Percentiles rank a stretch among this genome's conserved stretches.
Conservation (phyloP, 495 filamentous ascomycete species). For the Lichenothelia convexa region DNA sequence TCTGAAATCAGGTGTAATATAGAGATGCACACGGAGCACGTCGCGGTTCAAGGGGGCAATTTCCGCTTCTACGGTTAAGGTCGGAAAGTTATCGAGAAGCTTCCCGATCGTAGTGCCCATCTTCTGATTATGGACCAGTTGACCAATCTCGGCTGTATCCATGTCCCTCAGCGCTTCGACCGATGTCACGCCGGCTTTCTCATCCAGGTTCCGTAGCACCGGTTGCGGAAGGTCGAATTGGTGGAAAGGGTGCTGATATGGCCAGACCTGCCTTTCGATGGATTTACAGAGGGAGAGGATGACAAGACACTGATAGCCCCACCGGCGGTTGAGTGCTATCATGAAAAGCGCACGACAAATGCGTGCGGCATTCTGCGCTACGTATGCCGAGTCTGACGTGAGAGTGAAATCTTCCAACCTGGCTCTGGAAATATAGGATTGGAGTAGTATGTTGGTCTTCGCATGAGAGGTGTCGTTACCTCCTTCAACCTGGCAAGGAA, state of each 20-base stretch:
- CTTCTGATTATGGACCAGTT: constrained; percentile 71
- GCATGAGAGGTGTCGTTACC: constrained; percentile 62
- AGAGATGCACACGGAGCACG: constrained; percentile 73
- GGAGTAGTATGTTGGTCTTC: constrained; percentile 90
- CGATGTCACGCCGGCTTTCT: constrained; percentile 46
- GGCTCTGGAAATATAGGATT: constrained; percentile 82
- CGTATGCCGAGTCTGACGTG: constrained; percentile 78
- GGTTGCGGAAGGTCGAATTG: constrained; percentile 85
- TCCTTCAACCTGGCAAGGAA: constrained; percentile 53
- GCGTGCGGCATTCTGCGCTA: constrained; percentile 84
- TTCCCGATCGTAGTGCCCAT: constrained; percentile 70
- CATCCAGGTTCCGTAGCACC: constrained; percentile 65
- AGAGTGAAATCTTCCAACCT: constrained; percentile 84
- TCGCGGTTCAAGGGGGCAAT: constrained; percentile 93
- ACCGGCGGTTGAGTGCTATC: constrained; percentile 84
- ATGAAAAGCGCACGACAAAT: constrained; percentile 93
- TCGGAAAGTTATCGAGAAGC: constrained; percentile 80
- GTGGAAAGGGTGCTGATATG: constrained; percentile 81
- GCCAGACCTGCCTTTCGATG: constrained; percentile 85
- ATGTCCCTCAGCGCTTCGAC: constrained; percentile 80
- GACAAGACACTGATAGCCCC: constrained; percentile 87
- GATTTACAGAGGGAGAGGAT: constrained; percentile 82
- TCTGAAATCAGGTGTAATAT: constrained; percentile 68
- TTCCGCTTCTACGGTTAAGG: constrained; percentile 72
- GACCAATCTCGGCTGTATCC: constrained; percentile 78